Evolutionary conservation across 164 flowering plant genomes (phyloP), one percentile per base, ranked within the genome.

Genomic region (Chimonanthus salicifolius): DNA sequence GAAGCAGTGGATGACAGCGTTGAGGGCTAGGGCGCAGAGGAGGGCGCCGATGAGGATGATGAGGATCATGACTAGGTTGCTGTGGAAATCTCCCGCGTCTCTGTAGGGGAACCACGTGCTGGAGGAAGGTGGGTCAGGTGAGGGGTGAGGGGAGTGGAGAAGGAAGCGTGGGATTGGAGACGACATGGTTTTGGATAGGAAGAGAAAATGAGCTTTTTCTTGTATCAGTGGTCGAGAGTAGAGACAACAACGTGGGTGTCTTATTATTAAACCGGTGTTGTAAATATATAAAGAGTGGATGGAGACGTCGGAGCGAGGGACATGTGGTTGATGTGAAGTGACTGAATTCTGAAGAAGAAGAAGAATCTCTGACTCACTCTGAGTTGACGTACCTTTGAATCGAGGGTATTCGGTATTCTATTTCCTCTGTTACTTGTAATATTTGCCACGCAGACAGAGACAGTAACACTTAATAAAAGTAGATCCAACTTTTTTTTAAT

Each of bases 41-140:
- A 85, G 83, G 1, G 83, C 86, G 65, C 81, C 81, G 70, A 84
- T 69, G 76, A 87, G 82, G 71, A 87, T 33, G 78, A 87, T 74
- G 71, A 87, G 70, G 77, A 85, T 63, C 75, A 77, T 68, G 45
- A 77, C 84, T 0, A 77, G 71, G 83, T 85, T 82, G 45, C 83
- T 79, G 71, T 78, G 84, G 63, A 82, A 77, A 46, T 80, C 82
- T 7, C 73, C 58, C 0, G 85, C 75, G 74, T 64, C 78, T 50
- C 76, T 13, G 78, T 80, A 81, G 47, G 83, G 82, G 65, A 71
- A 67, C 86, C 86, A 80, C 16, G 58, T n/a, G 77, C 77, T 72
- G 66, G 15, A 62, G 51, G 49, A 49, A 33, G 62, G 3, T 3
- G 44, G 62, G 76, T 51, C 68, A 51, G 65, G 74, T 18, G 81